Percentiles rank a stretch among this genome's conserved stretches.
These are phyloP conservation scores for Tolypocladium capitatum DNA, from an alignment of 2,329 filamentous ascomycete genomes.

Conservation along the genomic window DNA sequence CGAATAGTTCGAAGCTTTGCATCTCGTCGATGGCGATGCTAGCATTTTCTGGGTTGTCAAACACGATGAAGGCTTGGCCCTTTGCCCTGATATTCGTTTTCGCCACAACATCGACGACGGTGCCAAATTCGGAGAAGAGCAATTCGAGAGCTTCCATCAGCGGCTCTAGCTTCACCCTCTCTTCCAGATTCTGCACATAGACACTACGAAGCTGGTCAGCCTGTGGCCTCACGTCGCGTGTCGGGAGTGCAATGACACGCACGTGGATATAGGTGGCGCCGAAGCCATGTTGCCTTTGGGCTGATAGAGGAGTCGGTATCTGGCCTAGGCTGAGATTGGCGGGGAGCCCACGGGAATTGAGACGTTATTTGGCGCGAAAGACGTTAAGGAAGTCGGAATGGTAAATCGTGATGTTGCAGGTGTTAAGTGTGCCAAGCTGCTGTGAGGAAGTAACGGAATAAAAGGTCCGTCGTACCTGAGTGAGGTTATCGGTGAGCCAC, in stretches of 20 bases:
- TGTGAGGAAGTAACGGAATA: background rate
- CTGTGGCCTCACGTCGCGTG: constrained; percentile 28
- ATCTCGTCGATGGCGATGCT: constrained; percentile 72
- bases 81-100: constrained; percentile 87
- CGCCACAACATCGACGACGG: constrained; percentile 69
- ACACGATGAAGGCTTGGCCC: constrained; percentile 92
- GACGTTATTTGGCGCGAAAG: background rate
- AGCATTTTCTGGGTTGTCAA: constrained; percentile 69
- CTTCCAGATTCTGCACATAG: constrained; percentile 76
- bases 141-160: constrained; percentile 60
- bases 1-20: constrained; percentile 86
- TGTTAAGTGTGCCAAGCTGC: too few relatives aligned
- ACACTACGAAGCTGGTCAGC: constrained; percentile 36
- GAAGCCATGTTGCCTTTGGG: constrained; percentile 20
- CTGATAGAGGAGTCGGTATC: background rate
- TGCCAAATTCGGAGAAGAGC: constrained; percentile 83
- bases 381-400: background rate
- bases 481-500: too few relatives aligned
- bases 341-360: background rate
- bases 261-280: constrained; percentile 46
- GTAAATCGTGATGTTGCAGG: background rate
- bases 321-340: too few relatives aligned
- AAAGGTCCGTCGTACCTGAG: background rate
- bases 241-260: constrained; percentile 62
- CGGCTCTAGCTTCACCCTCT: constrained; percentile 71